Conservation (phyloP, 2,329 filamentous ascomycete species). For the Neurospora crassa region DNA sequence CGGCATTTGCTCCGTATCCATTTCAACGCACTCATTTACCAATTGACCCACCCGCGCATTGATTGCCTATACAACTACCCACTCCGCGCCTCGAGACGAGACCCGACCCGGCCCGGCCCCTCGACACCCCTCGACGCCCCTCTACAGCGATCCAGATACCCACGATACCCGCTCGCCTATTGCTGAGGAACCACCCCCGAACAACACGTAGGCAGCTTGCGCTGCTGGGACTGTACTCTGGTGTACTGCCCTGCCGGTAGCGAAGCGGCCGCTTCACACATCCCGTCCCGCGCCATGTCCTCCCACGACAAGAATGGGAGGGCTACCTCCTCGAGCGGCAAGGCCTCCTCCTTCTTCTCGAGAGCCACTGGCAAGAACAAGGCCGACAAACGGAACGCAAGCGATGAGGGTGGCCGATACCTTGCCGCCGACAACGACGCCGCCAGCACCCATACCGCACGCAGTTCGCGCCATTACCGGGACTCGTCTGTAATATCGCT, state of each 20-base stretch:
- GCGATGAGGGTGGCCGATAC: slow-evolving; percentile 45
- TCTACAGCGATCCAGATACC: neutral
- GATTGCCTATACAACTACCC: slow-evolving; percentile 7
- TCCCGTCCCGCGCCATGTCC: slow-evolving; percentile 35
- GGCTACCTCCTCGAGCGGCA: slow-evolving; percentile 53
- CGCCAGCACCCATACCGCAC: slow-evolving; percentile 52
- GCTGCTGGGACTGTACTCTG: neutral
- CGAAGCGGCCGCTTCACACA: slow-evolving; percentile 17
- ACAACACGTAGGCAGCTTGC: slow-evolving; percentile 9
- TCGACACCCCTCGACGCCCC: neutral
- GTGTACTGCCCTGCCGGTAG: neutral
- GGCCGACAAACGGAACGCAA: slow-evolving; percentile 52
- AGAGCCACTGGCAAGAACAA: slow-evolving; percentile 64
- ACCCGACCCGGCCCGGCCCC: neutral
- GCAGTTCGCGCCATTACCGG: slow-evolving; percentile 65
- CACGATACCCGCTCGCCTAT: neutral
- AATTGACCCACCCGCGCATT: slow-evolving; percentile 16
- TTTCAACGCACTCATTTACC: slow-evolving; percentile 15
- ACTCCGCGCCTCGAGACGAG: neutral
- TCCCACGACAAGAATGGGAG: slow-evolving; percentile 67
- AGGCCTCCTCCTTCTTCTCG: slow-evolving; percentile 66
- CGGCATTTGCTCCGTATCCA: slow-evolving; percentile 15
- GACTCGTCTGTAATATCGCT: slow-evolving; percentile 63
- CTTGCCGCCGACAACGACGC: slow-evolving; percentile 50
- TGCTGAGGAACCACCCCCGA: slow-evolving; percentile 9